Evolutionary conservation across 345 rosid species (phyloP), one percentile per base, ranked within the genome.

Genomic region (Syzygium grande): DNA sequence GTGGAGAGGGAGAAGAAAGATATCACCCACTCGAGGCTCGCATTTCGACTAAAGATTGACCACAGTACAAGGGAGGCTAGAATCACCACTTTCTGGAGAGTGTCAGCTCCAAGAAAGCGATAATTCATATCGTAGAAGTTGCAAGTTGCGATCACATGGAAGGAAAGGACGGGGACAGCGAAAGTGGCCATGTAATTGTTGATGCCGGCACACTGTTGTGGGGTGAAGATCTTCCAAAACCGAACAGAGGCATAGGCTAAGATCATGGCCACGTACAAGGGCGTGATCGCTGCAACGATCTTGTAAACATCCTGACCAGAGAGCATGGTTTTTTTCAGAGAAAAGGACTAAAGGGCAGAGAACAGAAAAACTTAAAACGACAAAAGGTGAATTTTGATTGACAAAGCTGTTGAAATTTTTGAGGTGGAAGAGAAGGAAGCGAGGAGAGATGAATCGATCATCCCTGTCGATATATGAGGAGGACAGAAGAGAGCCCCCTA

Each of bases 191-290:
- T 91, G 85, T 85, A 92, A 2, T 89, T 90, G 89, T 90, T 92
- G 87, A 89, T 90, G 61, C 92, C 90, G 19, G 91, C 84, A 52
- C 92, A 92, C 54, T 92, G 93, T 63, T 88, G 90, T 15, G 89
- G 89, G 25, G 84, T 90, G 89, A 92, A 90, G 41, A 92, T 88
- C 41, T 88, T 89, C 92, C 92, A 90, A 91, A 91, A 90, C 51
- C 90, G 89, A 21, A 90, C 91, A 0, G 90, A 89, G 21, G 87
- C 93, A 29, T 85, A 92, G 79, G 89, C 93, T 58, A 90, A 65
- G 61, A 88, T 25, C 93, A 89, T 90, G 52, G 92, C 92, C n/a
- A 86, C 93, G 29, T 86, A 90, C 8, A 89, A 88, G 51, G 91
- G 93, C 78, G 86, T 46, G 78, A 92, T 61, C 30, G 93, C 92